Base-by-base conservation (phyloP, 2,329 filamentous ascomycete species). In the Arthrocladium fulminans region DNA sequence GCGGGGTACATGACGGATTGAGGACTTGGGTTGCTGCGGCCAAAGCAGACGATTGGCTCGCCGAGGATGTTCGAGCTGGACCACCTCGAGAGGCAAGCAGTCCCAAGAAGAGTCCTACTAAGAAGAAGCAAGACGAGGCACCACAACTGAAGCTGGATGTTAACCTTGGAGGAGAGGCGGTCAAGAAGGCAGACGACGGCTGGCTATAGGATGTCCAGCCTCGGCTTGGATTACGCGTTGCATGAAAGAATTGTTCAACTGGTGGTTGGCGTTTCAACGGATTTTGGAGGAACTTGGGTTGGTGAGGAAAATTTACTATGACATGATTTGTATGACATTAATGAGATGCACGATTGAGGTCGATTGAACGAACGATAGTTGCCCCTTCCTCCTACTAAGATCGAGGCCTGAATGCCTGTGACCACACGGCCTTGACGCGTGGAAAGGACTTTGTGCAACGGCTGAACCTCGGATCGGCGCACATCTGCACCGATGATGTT, bases 21-120 rank as follows among this genome's bases (percentile, higher is more conserved):
- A 81, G 85, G 47, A 89, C 86, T 5, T 98, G 90, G 89, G 85
- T 96, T 15, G 83, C 83, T 0, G 92, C 90, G 0, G 89, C 88
- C 0, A 75, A 74, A 23, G 88, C 89, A 52, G 92, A 98, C 65
- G 86, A 80, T 39, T 98, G 92, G 90, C 80, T 88, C 44, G 83
- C 88, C 37, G 76, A 77, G 45, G 81, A 84, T 60, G 89, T 97
- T 20, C 75, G 89, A 45, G 69, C 73, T 43, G 71, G 71, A 2
- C 69, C 69, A 7, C 65, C 69, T 37, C 62, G 67, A 34, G 68
- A 66, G 25, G 54, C 61, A n/a, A 58, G 60, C 6, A 66, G 67
- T 10, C 64, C 64, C 2, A 61, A 60, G 43, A 73, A 71, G 56
- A 75, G 75, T 17, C 67, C 69, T 3, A 74, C 72, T 56, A 77